Evolutionary conservation across 2,329 filamentous ascomycete genomes (phyloP), one percentile per base, ranked within the genome.

Genomic region (Aspergillus udagawae): DNA sequence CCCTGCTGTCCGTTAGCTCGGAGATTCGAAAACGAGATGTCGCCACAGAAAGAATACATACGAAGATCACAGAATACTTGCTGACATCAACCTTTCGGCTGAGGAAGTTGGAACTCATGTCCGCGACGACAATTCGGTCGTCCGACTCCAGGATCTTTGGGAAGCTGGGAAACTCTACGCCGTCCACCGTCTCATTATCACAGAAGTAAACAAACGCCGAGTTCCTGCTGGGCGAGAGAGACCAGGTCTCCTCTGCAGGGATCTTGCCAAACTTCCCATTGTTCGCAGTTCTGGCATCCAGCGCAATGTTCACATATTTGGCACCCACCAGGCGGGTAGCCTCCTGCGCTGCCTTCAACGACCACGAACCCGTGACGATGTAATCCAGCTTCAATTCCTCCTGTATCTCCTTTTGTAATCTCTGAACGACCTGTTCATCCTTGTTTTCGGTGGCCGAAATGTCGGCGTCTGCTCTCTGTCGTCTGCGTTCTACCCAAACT

Each of bases 81-180:
- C 80, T 81, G 50, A 95, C 83, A 35, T 92, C 87, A 25, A 97
- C 83, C 60, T 82, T 83, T 47, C 91, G 82, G 49, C 90, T 91
- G 52, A 97, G 85, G 70, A 97, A 96, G 75, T 97, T 97, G 58
- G 91, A 96, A 49, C 85, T 89, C 90, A 97, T 96, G 74, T 97
- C 93, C 21, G 90, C 91, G 4, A 96, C 88, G 5, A 97, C 88
- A 58, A 96, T 83, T 1, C 87, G 86, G 32, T 86, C 84, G 52
- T 87, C 82, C 17, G 70, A 63, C 51, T 84, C 82, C 25, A 95
- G 80, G 7, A 75, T 73, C 61, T 86, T 77, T 25, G 93, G 93
- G 69, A 89, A 87, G 3, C 67, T 75, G 5, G 88, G 91, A 65
- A 95, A 96, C 71, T 97, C 93, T 20, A 97, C 91, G 35, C 92